These are phyloP conservation scores for Phlebiopsis flavidoalba DNA, from an alignment of 768 basidiomycete genomes.

Conservation along the genomic window DNA sequence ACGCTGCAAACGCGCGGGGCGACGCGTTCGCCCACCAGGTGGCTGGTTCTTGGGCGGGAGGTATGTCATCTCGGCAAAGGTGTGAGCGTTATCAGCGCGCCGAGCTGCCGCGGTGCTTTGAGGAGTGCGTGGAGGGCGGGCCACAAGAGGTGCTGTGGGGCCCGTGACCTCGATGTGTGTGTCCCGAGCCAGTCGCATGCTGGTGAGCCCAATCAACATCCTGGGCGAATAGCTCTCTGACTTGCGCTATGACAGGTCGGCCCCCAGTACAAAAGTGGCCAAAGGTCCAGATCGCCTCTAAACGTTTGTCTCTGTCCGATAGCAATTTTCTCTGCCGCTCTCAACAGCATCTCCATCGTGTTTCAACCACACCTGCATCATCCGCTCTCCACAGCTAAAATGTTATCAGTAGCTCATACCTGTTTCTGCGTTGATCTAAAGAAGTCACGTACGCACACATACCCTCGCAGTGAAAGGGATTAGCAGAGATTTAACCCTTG, in stretches of 20 bases:
- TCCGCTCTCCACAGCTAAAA: constrained; percentile 32
- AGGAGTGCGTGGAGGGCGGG: constrained; percentile 79
- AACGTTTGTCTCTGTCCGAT: not conserved
- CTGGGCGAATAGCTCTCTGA: not conserved
- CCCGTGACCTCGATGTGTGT: constrained; percentile 87
- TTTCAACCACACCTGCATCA: constrained; percentile 9
- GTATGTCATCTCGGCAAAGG: constrained; percentile 74
- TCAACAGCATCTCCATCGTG: constrained; percentile 17
- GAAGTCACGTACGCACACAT: not conserved
- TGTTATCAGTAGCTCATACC: constrained; percentile 18
- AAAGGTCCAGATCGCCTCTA: constrained; percentile 44
- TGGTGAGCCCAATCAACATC: constrained; percentile 39
- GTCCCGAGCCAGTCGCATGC: too few relatives aligned
- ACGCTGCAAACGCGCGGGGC: constrained; percentile 97
- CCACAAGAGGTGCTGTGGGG: constrained; percentile 81
- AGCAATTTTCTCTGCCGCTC: constrained; percentile 4
- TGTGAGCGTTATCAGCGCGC: too few relatives aligned
- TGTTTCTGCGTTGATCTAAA: not conserved
- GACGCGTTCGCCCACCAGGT: constrained; percentile 97
- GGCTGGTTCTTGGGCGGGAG: constrained; percentile 95
- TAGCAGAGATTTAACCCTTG: not conserved
- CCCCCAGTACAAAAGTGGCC: constrained; percentile 54
- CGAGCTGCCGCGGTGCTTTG: too few relatives aligned
- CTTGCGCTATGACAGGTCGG: constrained; percentile 36
- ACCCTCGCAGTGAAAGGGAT: not conserved